Evolutionary conservation across 2,329 filamentous ascomycete genomes (phyloP).

Genomic region (Paecilomyces sp.): DNA sequence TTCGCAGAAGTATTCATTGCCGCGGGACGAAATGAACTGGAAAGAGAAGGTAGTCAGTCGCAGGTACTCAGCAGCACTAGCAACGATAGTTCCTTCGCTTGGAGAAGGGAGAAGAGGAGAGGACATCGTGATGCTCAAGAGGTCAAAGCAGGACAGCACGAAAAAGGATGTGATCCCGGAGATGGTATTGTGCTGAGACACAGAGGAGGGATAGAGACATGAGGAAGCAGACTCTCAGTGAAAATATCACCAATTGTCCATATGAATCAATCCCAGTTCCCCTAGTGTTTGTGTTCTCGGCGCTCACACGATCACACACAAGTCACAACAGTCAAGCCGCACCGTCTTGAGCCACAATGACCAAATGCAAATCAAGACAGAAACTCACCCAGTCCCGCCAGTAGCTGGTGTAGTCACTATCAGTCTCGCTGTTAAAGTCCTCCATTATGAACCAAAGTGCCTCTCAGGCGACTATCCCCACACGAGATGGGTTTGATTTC

Average conservation of each 20-base stretch:
- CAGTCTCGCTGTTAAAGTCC: slow-evolving; percentile 94
- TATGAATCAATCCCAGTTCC: background rate
- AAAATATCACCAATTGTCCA: background rate
- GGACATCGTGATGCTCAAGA: background rate
- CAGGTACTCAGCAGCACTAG: background rate
- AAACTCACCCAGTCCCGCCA: slow-evolving; percentile 95
- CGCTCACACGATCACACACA: background rate
- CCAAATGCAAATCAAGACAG: slow-evolving; percentile 7
- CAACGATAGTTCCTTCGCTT: background rate
- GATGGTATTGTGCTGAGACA: background rate
- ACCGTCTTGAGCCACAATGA: slow-evolving; percentile 3
- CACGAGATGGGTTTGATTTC: background rate
- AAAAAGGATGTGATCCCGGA: background rate
- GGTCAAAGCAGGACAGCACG: background rate
- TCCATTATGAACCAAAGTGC: slow-evolving; percentile 58
- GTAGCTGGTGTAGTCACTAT: slow-evolving; percentile 98
- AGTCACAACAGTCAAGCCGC: background rate
- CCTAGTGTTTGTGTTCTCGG: background rate
- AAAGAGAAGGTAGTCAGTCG: slow-evolving; percentile 6
- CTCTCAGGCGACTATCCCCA: background rate
- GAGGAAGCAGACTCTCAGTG: background rate
- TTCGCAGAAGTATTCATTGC: slow-evolving; percentile 99
- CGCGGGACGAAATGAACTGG: slow-evolving; percentile 94
- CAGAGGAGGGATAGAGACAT: background rate
- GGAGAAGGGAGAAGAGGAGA: background rate